Evolutionary conservation across 2,329 filamentous ascomycete species (phyloP), one percentile per base, ranked within the genome.

Genomic region (Fusarium transvaalense): DNA sequence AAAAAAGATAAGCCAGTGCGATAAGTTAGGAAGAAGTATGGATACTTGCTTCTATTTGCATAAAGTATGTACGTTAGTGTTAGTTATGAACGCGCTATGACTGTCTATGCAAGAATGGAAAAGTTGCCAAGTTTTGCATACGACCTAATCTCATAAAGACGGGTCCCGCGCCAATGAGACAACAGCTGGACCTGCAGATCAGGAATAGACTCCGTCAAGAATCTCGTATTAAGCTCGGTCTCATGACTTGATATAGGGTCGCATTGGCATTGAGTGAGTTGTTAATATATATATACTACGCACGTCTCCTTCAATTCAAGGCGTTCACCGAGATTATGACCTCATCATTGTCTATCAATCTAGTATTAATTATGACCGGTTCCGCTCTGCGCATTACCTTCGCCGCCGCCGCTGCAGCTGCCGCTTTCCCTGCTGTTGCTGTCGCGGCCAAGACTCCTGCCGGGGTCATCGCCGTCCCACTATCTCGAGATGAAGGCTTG

Each of bases 71-170:
- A n/a, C n/a, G n/a, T n/a, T n/a, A n/a, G n/a, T n/a, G n/a, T n/a
- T 25, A 25, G 10, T 29, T 29, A 29, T 29, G 29, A 29, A 29
- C 10, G 29, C 29, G 10, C 29, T 29, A 29, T 29, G 8, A 29
- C 10, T 9, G 29, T 29, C 29, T 12, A 9, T 29, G 29, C 29
- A 12, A 29, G 29, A 29, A 29, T 29, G 10, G 29, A 29, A 29
- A 29, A 29, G 29, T 79, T 19, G 46, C 32, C 32, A 34, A n/a
- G 31, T 17, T 14, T 27, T 10, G 21, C 47, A 19, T 50, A 27
- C 47, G 17, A 27, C 6, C 13, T 38, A 50, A 50, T 50, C 14
- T 50, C n/a, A 14, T 25, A 3, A 15, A 27, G 13, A 38, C 8
- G 32, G 9, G 21, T 37, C 17, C 2, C 17, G 17, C 13, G 15